Evolutionary conservation across 2,329 filamentous ascomycete species (phyloP), one percentile per base, ranked within the genome.

Genomic region (Ophiocordyceps camponoti-rufipedis): DNA sequence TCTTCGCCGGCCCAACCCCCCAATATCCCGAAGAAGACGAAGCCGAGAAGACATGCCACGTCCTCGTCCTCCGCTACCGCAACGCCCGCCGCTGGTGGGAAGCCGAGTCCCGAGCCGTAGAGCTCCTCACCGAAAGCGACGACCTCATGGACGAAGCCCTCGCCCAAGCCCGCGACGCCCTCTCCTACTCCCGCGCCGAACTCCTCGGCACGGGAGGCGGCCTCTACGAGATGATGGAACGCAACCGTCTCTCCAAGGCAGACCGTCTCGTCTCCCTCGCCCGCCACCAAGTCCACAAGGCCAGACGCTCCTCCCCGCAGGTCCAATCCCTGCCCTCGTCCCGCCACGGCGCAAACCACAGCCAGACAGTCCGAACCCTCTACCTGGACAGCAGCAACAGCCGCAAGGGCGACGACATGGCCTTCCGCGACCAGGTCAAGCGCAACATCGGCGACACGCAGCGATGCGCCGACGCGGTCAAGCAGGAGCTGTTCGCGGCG

Each of bases 21-120:
- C 67, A 63, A 0, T 69, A 72, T 28, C 69, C 70, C 0, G 67
- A 68, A n/a, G 72, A 77, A 52, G 72, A 77, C 47, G 53, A 57
- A 28, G 57, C 58, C 44, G 71, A 76, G 53, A 48, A 56, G 5
- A 54, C 55, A 56, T 46, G 64, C 18, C 52, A 59, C 10, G 47
- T 54, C 5, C 62, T 65, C 1, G 50, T 62, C 31, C 54, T 56
- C 23, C 51, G 54, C 2, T 70, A 68, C 49, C 59, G 67, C 38
- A 54, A 60, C 23, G 54, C 60, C 8, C 59, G 64, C 39, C 47
- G 52, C 3, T 51, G 54, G 41, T 52, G 62, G 14, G 63, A 67
- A 47, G 58, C 56, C 1, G 68, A 74, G 48, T 51, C 54, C 4
- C 61, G 68, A 41, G 70, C 66, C 0, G 48, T 64, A 5, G 50